Evolutionary conservation across 306 rosid genomes (phyloP), one percentile per base, ranked within the genome.

Genomic region (Sesbania bispinosa): DNA sequence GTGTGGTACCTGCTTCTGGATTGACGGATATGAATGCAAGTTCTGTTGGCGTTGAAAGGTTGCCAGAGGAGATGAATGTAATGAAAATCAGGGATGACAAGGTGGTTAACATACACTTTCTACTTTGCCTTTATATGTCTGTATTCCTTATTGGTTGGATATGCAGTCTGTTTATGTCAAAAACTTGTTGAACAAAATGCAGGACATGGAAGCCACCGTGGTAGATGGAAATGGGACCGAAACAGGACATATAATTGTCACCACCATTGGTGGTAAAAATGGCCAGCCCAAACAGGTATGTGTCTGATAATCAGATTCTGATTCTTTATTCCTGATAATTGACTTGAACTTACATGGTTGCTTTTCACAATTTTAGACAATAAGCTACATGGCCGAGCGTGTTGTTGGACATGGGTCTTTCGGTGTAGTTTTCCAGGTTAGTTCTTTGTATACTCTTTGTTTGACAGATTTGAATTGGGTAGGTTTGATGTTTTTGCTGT

Each of bases 381-480:
- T 93, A 76, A 93, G 96, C 83, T 93, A 93, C 76, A 90, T 90
- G 97, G 96, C 98, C 7, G 98, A 93, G 82, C 96, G 90, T 35
- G 84, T 83, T 29, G 96, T 93, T 50, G 98, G 98, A 26, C 86
- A 85, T 10, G 98, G 98, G 46, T 93, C 96, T 33, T 93, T 93
- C 36, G 98, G 97, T 48, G 89, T 93, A 58, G 98, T 93, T 69
- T 93, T 93, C 81, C 96, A 93, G 96, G 98, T 89, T 74, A 45
- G 69, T 45, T 5, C 50, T 39, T 75, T 7, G 16, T 11, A 46
- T 48, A 5, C 15, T 54, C 72, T 7, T 30, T 41, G 10, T 32
- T 38, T 64, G 35, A 10, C 11, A 16, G 19, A 15, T 52, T 71
- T 21, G 27, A 13, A 20, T 7, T 20, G 73, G 54, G n/a, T 52